These are phyloP conservation scores for Hibiscus syriacus DNA, from an alignment of 345 rosid species.

Conservation along the genomic window DNA sequence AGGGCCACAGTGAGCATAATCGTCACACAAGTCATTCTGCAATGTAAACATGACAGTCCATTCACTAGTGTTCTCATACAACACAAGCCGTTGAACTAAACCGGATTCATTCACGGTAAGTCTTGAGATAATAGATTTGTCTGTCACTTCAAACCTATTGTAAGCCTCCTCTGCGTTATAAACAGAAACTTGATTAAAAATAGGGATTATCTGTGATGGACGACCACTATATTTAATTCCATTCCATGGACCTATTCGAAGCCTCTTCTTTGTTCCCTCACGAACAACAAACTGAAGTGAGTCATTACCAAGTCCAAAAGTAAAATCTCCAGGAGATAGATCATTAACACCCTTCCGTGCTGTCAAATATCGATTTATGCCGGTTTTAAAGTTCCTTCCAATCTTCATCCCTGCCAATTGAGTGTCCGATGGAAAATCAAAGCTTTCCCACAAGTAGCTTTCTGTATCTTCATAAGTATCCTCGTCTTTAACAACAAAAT, in stretches of 20 bases:
- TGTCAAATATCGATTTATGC: no score
- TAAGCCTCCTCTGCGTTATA: no score
- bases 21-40: no score
- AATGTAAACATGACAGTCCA: neutral
- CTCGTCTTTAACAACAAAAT: neutral
- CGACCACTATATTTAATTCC: conserved; percentile 15
- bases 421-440: no score
- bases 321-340: conserved; percentile 17
- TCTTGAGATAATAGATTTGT: no score
- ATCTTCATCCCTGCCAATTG: no score
- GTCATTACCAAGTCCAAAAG: neutral
- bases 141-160: no score
- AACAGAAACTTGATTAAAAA: neutral
- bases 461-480: neutral
- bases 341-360: conserved; percentile 19
- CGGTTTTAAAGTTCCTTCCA: no score
- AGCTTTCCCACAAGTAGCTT: conserved; percentile 26
- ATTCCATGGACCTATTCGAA: neutral
- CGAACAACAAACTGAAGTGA: conserved; percentile 21
- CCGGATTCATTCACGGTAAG: neutral
- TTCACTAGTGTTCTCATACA: neutral
- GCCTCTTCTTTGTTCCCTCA: conserved; percentile 9
- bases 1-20: no score
- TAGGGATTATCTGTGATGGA: neutral
- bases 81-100: neutral